Base-by-base conservation (phyloP, 2,329 filamentous ascomycete species). In the Epichloe sp. region DNA sequence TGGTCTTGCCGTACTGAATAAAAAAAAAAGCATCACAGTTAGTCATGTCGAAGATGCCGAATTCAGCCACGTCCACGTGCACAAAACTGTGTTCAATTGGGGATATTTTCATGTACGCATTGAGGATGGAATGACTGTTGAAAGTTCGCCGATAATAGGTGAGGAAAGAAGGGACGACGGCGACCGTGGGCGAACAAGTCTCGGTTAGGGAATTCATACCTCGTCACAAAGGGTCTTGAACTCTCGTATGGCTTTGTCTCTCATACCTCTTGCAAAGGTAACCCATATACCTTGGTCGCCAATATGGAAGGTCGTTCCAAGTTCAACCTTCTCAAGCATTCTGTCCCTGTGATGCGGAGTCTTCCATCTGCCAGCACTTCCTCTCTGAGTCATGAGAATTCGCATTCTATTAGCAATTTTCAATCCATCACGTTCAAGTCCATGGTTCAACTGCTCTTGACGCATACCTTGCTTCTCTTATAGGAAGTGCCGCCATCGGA, bases 241-340 rank as follows among this genome's bases (percentile, higher is more conserved):
- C 63, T 91, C 86, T 47, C 74, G 71, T 2, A 85, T 76, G 14
- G 85, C 84, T 65, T 82, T 84, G 42, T 72, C 73, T 66, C 87
- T 85, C 70, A 85, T 83, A 56, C 79, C 79, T 62, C 83, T 78
- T 48, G 83, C 80, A 63, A 85, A 90, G 0, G 86, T 89, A 31
- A 83, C 82, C 85, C 85, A 91, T 53, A 91, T 81, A 5, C 86
- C 86, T 49, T 75, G 71, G 60, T 89, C 84, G 5, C 85, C 85
- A 5, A 83, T 71, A 58, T 86, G 78, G 46, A 89, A 66, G 12
- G 65, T 62, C 40, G 66, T 71, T 41, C 72, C 73, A 56, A 67
- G 57, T 40, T 68, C 69, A 14, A 66, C 66, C 54, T 67, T 64
- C 48, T 68, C 63, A 19, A 69, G 68, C 43, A 70, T 57, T 60